phyloP scores from a whole-genome alignment of 140 eudicot species.

The Ambrosia hybrid region DNA sequence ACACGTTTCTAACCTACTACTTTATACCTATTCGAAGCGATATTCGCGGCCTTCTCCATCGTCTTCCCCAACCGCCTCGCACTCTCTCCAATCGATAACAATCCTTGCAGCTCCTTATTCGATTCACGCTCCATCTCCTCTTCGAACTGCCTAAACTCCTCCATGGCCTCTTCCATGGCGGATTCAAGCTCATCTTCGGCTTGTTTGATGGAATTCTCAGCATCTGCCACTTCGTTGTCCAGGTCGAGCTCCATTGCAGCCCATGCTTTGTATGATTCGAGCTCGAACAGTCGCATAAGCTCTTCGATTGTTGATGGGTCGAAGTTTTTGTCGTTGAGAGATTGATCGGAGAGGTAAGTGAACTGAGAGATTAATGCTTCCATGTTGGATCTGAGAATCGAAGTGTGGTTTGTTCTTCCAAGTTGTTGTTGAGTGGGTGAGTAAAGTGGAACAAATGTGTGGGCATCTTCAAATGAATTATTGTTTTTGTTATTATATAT shows the following conservation, averaged over 20 bases:
- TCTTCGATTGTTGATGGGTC: slow-evolving; percentile 78
- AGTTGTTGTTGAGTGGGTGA: slow-evolving; percentile 7
- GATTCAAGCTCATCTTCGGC: slow-evolving; percentile 66
- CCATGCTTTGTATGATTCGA: slow-evolving; percentile 92
- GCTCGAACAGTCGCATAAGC: slow-evolving; percentile 80
- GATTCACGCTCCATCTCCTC: slow-evolving; percentile 63
- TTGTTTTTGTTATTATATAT: not conserved
- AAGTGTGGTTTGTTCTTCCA: not conserved
- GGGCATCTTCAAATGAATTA: slow-evolving; percentile 18
- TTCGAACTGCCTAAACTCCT: slow-evolving; percentile 61
- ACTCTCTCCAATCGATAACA: slow-evolving; percentile 51
- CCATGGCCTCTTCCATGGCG: slow-evolving; percentile 82
- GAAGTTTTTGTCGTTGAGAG: slow-evolving; percentile 70
- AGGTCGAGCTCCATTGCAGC: slow-evolving; percentile 74
- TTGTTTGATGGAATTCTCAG: slow-evolving; percentile 44
- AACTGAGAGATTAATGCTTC: slow-evolving; percentile 70
- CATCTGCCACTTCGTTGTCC: slow-evolving; percentile 38
- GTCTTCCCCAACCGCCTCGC: slow-evolving; percentile 62
- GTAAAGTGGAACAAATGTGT: slow-evolving; percentile 27
- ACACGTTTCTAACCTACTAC: too few relatives aligned
- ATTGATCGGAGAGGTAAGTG: slow-evolving; percentile 64
- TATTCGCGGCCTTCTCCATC: slow-evolving; percentile 64
- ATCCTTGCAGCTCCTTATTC: slow-evolving; percentile 43
- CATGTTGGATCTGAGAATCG: slow-evolving; percentile 43
- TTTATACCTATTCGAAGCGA: slow-evolving; percentile 43